These are phyloP conservation scores for Aureobasidium lini DNA, from an alignment of 2,329 filamentous ascomycete species.

Conservation along the genomic window DNA sequence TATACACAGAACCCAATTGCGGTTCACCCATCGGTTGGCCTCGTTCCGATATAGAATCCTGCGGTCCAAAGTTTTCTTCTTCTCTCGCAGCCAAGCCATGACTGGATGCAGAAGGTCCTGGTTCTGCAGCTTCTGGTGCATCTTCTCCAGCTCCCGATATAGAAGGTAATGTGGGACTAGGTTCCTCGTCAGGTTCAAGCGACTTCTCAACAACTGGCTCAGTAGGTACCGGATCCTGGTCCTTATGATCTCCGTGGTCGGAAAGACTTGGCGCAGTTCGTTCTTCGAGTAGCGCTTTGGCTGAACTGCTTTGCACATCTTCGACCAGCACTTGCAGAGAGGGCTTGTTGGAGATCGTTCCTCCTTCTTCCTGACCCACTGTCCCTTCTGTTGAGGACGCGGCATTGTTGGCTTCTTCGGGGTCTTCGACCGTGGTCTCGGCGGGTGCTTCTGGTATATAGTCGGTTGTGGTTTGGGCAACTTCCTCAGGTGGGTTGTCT, in stretches of 20 bases:
- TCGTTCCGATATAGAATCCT: not conserved
- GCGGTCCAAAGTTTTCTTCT: not conserved
- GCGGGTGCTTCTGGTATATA: not conserved
- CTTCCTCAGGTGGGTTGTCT: not conserved
- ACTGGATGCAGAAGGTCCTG: not conserved
- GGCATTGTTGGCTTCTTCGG: not conserved
- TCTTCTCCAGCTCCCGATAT: not conserved
- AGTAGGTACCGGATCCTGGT: not conserved
- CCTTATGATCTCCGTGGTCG: not conserved
- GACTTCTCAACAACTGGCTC: not conserved
- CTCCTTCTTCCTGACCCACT: not conserved
- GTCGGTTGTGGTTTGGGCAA: not conserved
- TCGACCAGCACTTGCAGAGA: not conserved
- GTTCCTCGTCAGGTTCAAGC: not conserved
- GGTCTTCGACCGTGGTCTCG: not conserved
- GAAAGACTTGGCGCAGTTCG: not conserved
- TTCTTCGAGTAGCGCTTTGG: not conserved
- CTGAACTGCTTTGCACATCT: not conserved
- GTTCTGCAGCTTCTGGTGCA: not conserved
- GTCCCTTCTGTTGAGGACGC: not conserved
- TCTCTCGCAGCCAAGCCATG: not conserved
- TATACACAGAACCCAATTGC: not conserved
- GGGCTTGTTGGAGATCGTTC: not conserved
- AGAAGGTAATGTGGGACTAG: not conserved
- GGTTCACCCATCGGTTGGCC: not conserved